Evolutionary conservation across 768 basidiomycete species (phyloP).

Genomic region (Gymnopilus junonius): DNA sequence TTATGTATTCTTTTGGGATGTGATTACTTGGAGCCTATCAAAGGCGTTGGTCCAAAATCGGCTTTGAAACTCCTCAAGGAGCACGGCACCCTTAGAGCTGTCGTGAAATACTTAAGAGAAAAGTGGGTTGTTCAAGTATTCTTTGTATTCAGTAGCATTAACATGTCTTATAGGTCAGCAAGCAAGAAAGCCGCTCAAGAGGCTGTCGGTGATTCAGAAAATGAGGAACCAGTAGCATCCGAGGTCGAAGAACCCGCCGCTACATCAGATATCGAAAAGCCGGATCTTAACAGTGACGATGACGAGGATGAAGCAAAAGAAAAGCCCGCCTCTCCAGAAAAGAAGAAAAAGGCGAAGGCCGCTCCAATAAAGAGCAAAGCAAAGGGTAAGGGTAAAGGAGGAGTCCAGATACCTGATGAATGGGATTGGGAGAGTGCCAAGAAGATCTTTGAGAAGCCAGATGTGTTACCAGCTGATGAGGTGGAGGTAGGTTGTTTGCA

Average conservation of each 20-base stretch:
- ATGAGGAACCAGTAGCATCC: conserved; percentile 27
- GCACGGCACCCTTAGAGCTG: conserved; percentile 67
- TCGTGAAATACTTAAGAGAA: conserved; percentile 78
- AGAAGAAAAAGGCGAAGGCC: conserved; percentile 47
- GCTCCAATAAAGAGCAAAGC: conserved; percentile 39
- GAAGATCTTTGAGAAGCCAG: conserved; percentile 86
- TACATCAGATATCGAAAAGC: conserved; percentile 49
- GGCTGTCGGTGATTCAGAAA: conserved; percentile 28
- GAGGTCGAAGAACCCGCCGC: conserved; percentile 45
- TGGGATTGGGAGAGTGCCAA: conserved; percentile 99
- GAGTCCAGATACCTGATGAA: conserved; percentile 84
- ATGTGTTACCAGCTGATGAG: conserved; percentile 85
- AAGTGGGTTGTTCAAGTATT: conserved; percentile 50
- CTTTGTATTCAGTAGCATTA: background rate
- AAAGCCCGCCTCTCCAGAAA: conserved; percentile 24
- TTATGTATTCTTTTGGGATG: conserved; percentile 96
- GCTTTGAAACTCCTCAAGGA: conserved; percentile 93
- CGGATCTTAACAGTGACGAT: conserved; percentile 30
- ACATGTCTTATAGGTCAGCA: conserved; percentile 39
- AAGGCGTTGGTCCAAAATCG: conserved; percentile 93
- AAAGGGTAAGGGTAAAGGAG: conserved; percentile 74
- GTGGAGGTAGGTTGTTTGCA: conserved; percentile 74
- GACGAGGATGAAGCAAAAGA: conserved; percentile 32
- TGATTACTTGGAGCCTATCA: conserved; percentile 99
- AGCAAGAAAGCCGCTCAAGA: conserved; percentile 41